phyloP scores from a whole-genome alignment of 257 asterid genomes.

The Nicotiana sylvestris region DNA sequence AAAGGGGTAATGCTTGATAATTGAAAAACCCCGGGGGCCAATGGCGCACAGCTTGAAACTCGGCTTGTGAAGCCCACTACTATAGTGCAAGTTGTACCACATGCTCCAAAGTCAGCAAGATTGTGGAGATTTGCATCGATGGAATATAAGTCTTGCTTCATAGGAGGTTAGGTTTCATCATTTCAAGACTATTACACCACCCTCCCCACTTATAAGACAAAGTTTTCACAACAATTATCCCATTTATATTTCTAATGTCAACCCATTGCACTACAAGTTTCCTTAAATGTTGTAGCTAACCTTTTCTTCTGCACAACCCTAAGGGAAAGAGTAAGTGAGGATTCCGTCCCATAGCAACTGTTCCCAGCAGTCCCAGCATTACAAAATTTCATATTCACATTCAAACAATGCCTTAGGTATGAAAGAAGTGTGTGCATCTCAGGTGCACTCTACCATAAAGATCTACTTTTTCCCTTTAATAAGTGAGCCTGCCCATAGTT shows the following conservation, averaged over 20 bases:
- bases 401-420: neutral
- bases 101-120: neutral
- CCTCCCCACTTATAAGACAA: neutral
- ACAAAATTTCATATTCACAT: neutral
- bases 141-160: neutral
- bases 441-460: neutral
- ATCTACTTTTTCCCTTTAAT: neutral
- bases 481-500: neutral
- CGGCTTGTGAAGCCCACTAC: neutral
- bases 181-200: neutral
- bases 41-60: neutral
- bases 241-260: neutral
- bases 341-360: neutral
- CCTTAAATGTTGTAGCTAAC: neutral
- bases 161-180: neutral
- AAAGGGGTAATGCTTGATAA: neutral
- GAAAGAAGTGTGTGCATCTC: neutral
- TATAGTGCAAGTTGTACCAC: neutral
- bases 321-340: neutral
- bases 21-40: too few relatives aligned
- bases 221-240: neutral
- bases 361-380: neutral
- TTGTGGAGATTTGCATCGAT: neutral
- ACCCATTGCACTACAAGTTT: neutral
- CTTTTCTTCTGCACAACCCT: neutral